Conservation (phyloP, 73 alveolate species). For the Durusdinium trenchii region DNA sequence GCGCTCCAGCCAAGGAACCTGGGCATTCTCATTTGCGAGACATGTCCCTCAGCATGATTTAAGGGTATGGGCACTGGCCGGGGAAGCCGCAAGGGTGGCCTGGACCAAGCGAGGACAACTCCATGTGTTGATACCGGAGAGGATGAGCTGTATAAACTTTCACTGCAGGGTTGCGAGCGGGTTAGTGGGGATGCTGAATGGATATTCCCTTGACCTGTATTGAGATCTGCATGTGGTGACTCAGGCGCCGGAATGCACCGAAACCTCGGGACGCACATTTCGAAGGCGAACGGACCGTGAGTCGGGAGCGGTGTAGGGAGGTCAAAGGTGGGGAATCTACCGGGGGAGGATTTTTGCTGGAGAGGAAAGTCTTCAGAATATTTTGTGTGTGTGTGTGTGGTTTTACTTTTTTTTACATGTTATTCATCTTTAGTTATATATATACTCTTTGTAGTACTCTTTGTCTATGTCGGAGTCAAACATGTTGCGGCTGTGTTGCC, state of each 20-base stretch:
- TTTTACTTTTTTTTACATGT: too few relatives aligned
- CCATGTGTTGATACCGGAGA: not conserved
- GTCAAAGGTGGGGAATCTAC: not conserved
- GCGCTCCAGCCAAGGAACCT: conserved; percentile 6
- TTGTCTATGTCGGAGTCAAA: not conserved
- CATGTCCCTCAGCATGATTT: conserved; percentile 5
- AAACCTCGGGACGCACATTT: conserved; percentile 61
- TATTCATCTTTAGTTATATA: not conserved
- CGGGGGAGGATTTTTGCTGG: not conserved
- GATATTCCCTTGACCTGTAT: not conserved
- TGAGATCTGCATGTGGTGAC: not conserved
- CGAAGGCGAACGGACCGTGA: not conserved
- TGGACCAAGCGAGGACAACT: too few relatives aligned
- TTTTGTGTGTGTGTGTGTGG: not conserved
- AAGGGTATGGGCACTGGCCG: not conserved
- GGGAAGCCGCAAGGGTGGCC: not conserved
- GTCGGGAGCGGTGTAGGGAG: not conserved
- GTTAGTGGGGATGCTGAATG: not conserved
- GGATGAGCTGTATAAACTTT: not conserved
- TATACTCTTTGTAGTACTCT: not conserved
- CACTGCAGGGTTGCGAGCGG: not conserved
- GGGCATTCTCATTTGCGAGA: conserved; percentile 87
- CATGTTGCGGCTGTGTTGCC: too few relatives aligned
- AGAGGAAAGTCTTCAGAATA: not conserved
- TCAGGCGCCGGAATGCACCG: conserved; percentile 89